Evolutionary conservation across 75 land plant genomes (phyloP), one percentile per base, ranked within the genome.

Genomic region (Cryptomeria japonica): DNA sequence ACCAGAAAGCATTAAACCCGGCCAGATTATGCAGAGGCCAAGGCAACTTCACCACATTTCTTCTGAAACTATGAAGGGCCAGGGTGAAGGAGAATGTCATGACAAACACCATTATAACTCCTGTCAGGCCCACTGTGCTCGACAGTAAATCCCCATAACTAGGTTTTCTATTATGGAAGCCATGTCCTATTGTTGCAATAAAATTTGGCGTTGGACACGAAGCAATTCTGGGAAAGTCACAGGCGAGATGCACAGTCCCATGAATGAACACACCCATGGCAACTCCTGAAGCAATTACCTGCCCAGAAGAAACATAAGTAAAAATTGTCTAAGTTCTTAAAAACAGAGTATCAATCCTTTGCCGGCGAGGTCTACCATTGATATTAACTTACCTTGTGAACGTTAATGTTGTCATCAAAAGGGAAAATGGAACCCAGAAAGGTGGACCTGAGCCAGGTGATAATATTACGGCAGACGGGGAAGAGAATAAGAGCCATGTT

Each of bases 1-100:
- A 96, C 98, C 96, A 96, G 89, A 96, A 96, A 73, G 98, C 90
- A 88, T 96, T 96, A 76, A 96, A 96, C 1, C 98, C 98, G 0
- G 98, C 96, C 83, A 95, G 87, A 44, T 89, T 88, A 61, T 92
- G 92, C 38, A 96, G 86, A 14, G 93, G 92, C 88, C 94, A 85
- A n/a, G 95, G 94, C 38, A 96, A 51, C 88, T 95, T 96, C 53
- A 95, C 84, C 10, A 94, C 93, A 92, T 92, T 94, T 76, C 93
- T 94, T 86, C 98, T 91, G 70, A 96, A 96, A 2, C 79, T 88
- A 84, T 95, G 98, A 1, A 92, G 91, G 58, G 98, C 96, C 49
- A 96, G 86, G n/a, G 96, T 96, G 88, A 96, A 96, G 47, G 94
- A 88, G 77, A 94, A 91, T 0, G 87, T 75, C 98, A 96, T 95